A percentile compares a stretch with the other conserved stretches of the same genome.
Conservation (phyloP, 129 eudicot genomes). For the Apium graveolens region DNA sequence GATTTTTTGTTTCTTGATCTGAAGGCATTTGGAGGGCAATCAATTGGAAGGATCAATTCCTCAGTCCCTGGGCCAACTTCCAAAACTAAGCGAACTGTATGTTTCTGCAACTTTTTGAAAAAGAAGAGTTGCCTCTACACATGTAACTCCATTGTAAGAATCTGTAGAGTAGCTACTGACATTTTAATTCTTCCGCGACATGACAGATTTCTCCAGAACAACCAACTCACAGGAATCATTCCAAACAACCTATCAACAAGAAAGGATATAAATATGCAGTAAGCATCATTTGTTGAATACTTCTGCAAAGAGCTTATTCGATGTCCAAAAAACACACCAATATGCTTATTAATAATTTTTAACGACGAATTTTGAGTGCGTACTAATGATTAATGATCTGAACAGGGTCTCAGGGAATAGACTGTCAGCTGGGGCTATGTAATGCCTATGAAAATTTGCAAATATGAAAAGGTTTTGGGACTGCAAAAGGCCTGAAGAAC, state of each 20-base stretch:
- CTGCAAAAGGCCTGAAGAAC: background rate
- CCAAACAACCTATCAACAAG: slow-evolving; percentile 40
- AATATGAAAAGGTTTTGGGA: background rate
- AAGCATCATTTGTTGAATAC: slow-evolving; percentile 12
- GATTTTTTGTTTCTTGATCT: background rate
- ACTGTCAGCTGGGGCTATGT: background rate
- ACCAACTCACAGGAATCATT: slow-evolving; percentile 34
- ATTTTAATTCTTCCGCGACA: background rate
- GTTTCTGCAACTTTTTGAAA: slow-evolving; percentile 4
- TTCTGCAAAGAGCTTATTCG: background rate
- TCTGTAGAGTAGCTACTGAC: background rate
- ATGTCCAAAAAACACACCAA: background rate
- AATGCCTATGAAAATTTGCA: background rate
- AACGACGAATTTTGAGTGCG: background rate
- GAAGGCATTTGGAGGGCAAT: slow-evolving; percentile 70
- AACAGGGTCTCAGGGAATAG: slow-evolving; percentile 5
- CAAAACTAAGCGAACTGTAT: slow-evolving; percentile 57
- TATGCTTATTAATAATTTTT: background rate
- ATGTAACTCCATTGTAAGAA: background rate
- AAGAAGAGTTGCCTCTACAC: background rate
- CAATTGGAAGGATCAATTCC: slow-evolving; percentile 69
- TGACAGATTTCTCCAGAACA: slow-evolving; percentile 52
- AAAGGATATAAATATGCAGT: slow-evolving; percentile 30
- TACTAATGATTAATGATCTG: background rate
- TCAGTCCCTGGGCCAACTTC: slow-evolving; percentile 41